These are phyloP conservation scores for Gaeumannomyces tritici DNA, from an alignment of 2,329 filamentous ascomycete species.

Conservation along the genomic window DNA sequence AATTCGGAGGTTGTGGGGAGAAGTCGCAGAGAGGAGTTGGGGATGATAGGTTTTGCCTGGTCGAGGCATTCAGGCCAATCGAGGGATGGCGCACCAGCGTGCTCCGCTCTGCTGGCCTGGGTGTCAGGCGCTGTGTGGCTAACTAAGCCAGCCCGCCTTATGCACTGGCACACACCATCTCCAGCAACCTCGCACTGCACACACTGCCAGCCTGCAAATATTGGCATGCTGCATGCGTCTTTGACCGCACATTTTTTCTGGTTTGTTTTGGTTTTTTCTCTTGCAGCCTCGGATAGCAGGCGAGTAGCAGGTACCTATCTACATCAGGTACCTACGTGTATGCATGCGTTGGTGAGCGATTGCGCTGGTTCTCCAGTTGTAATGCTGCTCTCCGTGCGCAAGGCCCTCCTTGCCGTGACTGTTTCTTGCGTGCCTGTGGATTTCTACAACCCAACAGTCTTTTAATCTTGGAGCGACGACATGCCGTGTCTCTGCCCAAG, in stretches of 20 bases:
- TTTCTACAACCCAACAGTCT: background rate
- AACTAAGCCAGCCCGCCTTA: background rate
- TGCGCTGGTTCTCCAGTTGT: background rate
- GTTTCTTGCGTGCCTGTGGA: background rate
- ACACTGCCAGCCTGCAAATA: background rate
- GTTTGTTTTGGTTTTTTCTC: background rate
- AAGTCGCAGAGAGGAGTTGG: constrained; percentile 15
- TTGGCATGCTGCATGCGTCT: background rate
- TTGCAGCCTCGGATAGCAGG: too few relatives aligned
- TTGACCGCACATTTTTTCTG: background rate
- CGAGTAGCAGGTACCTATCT: too few relatives aligned
- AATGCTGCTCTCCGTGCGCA: background rate
- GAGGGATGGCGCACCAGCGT: constrained; percentile 9
- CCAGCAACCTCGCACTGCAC: background rate
- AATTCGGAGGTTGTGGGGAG: constrained; percentile 20
- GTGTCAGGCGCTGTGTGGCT: background rate
- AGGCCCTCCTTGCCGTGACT: background rate
- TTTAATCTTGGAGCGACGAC: background rate
- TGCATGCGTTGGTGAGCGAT: background rate
- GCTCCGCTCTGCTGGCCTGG: background rate
- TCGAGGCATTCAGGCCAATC: constrained; percentile 8
- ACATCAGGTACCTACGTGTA: too few relatives aligned
- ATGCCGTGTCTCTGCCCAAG: background rate
- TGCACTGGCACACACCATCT: background rate
- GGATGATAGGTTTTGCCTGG: constrained; percentile 14